These are phyloP conservation scores for Blastomyces gilchristii DNA, from an alignment of 2,329 filamentous ascomycete genomes.

Conservation along the genomic window DNA sequence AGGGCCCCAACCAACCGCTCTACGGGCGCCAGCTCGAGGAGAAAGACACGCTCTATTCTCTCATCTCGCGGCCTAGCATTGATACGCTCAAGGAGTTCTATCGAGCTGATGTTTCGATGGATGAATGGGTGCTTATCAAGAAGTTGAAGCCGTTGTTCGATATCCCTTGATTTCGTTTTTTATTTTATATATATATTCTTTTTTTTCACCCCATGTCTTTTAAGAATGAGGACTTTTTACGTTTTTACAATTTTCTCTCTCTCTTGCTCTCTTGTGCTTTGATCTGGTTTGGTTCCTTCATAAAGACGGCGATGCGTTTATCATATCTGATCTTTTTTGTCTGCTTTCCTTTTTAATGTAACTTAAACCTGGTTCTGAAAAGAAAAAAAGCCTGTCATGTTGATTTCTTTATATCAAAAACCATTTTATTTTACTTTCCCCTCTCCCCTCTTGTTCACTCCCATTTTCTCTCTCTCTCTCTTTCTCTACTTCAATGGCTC, in stretches of 20 bases:
- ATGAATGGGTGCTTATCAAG: slow-evolving; percentile 90
- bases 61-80: slow-evolving; percentile 79
- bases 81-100: slow-evolving; percentile 96
- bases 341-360: not conserved
- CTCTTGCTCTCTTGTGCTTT: too few species aligned
- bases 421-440: too few species aligned
- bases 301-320: not conserved
- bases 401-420: not conserved
- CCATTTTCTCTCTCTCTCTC: too few species aligned
- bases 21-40: slow-evolving; percentile 96
- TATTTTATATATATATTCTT: not conserved
- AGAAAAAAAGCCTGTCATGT: too few species aligned
- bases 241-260: too few species aligned
- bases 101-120: slow-evolving; percentile 71
- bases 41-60: slow-evolving; percentile 73
- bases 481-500: too few species aligned
- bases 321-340: not conserved
- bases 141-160: slow-evolving; percentile 94
- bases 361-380: not conserved
- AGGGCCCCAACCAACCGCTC: slow-evolving; percentile 80
- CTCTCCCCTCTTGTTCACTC: too few species aligned
- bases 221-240: too few species aligned
- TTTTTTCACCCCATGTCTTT: too few species aligned
- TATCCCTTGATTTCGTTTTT: slow-evolving; percentile 49
- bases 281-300: not conserved